phyloP scores from a whole-genome alignment of 139 green algal genomes.

The Micromonas pusilla region DNA sequence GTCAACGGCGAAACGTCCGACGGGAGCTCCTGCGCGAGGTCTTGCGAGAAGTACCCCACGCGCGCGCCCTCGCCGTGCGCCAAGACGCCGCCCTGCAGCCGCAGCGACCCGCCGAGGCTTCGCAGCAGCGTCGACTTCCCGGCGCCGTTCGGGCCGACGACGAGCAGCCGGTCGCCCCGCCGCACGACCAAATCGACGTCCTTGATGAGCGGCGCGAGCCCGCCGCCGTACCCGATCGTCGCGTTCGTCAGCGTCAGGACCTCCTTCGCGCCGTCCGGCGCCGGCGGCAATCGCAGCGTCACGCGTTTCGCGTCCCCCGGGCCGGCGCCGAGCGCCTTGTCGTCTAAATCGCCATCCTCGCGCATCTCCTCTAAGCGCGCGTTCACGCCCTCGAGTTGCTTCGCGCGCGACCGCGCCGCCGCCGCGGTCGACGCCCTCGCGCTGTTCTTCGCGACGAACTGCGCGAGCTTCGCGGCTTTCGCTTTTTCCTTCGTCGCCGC shows the following conservation, averaged over 20 bases:
- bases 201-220: slow-evolving; percentile 31
- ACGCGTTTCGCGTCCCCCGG: slow-evolving; percentile 7
- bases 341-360: neutral
- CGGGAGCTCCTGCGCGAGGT: slow-evolving; percentile 65
- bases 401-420: slow-evolving; percentile 52
- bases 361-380: slow-evolving; percentile 13
- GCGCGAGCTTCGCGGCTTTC: slow-evolving; percentile 55
- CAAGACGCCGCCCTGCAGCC: slow-evolving; percentile 42
- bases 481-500: slow-evolving; percentile 36
- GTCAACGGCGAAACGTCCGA: slow-evolving; percentile 43
- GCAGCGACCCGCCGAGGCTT: slow-evolving; percentile 36
- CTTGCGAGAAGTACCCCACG: slow-evolving; percentile 60
- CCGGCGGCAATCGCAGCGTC: neutral
- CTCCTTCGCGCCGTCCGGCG: slow-evolving; percentile 45
- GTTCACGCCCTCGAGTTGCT: slow-evolving; percentile 56
- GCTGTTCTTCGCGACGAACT: slow-evolving; percentile 59
- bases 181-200: slow-evolving; percentile 31
- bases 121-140: slow-evolving; percentile 50
- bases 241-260: slow-evolving; percentile 46
- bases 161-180: slow-evolving; percentile 20
- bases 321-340: neutral
- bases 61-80: slow-evolving; percentile 47
- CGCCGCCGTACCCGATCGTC: slow-evolving; percentile 47
- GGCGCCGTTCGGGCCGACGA: slow-evolving; percentile 49
- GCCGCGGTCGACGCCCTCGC: slow-evolving; percentile 61